These are phyloP conservation scores for Suhomyces tanzawaensis DNA, from an alignment of 805 yeast species.

Conservation along the genomic window DNA sequence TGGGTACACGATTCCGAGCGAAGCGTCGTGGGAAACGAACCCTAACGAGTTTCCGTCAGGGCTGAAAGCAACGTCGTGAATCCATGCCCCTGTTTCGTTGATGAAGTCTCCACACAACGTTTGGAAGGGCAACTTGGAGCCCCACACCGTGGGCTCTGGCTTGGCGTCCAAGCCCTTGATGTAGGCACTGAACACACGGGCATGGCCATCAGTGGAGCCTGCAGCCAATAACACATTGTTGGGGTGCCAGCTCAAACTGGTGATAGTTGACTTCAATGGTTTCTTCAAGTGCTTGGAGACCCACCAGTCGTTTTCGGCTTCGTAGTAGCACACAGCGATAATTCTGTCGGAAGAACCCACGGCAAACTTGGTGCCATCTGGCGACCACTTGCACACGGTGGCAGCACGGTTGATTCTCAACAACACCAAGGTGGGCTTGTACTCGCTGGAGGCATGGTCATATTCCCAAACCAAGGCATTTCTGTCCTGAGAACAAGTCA, in stretches of 20 bases:
- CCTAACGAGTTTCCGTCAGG: conserved; percentile 77
- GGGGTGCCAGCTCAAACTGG: conserved; percentile 88
- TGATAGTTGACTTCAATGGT: conserved; percentile 85
- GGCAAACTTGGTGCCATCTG: conserved; percentile 91
- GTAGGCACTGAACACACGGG: conserved; percentile 83
- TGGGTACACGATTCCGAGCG: conserved; percentile 79
- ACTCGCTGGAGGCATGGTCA: conserved; percentile 55
- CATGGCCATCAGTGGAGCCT: conserved; percentile 93
- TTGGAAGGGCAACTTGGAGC: conserved; percentile 91
- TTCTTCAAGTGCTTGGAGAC: conserved; percentile 95
- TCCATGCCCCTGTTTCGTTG: conserved; percentile 77
- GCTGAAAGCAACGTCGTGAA: conserved; percentile 85
- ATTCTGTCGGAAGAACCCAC: conserved; percentile 95
- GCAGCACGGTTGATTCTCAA: conserved; percentile 95
- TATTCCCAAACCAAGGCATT: conserved; percentile 94
- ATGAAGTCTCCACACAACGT: conserved; percentile 81
- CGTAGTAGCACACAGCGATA: conserved; percentile 94
- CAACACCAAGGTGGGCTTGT: conserved; percentile 86
- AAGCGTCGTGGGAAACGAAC: conserved; percentile 82
- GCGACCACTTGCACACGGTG: conserved; percentile 92
- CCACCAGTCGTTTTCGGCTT: conserved; percentile 99
- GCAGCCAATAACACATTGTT: conserved; percentile 83
- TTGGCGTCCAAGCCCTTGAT: conserved; percentile 84
- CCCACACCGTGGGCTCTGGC: conserved; percentile 86
- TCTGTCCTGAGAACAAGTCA: conserved; percentile 96